Evolutionary conservation across 2,329 filamentous ascomycete genomes (phyloP).

Genomic region (Botryotinia narcissicola): DNA sequence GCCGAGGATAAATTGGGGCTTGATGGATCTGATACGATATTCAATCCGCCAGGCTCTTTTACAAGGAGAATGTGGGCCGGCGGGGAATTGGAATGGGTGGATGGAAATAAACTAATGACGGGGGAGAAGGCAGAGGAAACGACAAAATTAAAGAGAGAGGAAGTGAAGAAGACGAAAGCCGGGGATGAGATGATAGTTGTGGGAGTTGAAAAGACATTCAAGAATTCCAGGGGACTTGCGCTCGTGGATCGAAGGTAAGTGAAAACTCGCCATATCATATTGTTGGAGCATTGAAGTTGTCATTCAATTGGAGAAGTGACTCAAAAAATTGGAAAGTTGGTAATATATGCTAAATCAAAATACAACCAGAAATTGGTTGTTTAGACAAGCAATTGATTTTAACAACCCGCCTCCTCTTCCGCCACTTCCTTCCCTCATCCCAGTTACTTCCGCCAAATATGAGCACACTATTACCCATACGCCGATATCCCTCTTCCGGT

Average conservation of each 20-base stretch:
- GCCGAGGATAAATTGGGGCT: constrained; percentile 53
- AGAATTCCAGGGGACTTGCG: constrained; percentile 49
- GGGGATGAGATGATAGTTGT: constrained; percentile 64
- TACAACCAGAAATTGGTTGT: constrained; percentile 36
- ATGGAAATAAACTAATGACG: constrained; percentile 46
- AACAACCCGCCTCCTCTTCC: constrained; percentile 27
- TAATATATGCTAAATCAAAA: neutral
- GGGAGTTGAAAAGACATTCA: constrained; percentile 59
- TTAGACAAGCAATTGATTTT: constrained; percentile 32
- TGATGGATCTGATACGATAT: constrained; percentile 60
- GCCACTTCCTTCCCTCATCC: constrained; percentile 24
- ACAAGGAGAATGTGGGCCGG: constrained; percentile 68
- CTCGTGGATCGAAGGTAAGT: constrained; percentile 53
- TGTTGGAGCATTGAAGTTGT: neutral
- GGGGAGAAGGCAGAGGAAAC: constrained; percentile 56
- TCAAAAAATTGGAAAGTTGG: too few relatives aligned
- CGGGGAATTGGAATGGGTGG: constrained; percentile 53
- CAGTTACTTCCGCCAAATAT: constrained; percentile 25
- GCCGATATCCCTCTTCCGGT: constrained; percentile 61
- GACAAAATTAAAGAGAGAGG: constrained; percentile 53
- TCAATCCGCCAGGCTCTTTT: constrained; percentile 59
- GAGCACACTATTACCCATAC: constrained; percentile 39
- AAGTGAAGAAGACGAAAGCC: constrained; percentile 52
- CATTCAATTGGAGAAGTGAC: neutral
- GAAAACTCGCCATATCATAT: neutral